Percentiles rank a stretch among this genome's conserved stretches.
Evolutionary conservation across 768 basidiomycete genomes (phyloP).

Genomic region (Russula abietina): DNA sequence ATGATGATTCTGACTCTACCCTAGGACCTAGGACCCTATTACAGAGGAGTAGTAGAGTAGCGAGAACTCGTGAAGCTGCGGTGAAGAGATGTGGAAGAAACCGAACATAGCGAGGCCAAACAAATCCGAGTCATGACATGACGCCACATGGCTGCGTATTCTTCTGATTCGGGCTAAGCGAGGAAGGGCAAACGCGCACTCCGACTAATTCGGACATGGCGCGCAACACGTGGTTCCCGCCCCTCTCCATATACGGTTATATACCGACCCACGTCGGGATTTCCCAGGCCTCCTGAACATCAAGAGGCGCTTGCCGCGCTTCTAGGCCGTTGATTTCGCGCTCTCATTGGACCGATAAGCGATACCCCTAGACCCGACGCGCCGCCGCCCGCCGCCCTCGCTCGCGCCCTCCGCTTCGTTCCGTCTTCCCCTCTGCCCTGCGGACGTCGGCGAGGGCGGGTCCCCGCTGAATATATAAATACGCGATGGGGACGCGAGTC

Average conservation of each 20-base stretch:
- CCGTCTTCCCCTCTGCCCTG: constrained; percentile 6
- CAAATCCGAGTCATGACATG: too few relatives aligned
- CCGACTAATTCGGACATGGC: not conserved
- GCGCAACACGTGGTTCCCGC: not conserved
- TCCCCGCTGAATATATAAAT: constrained; percentile 11
- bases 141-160: too few relatives aligned
- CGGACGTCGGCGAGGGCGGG: not conserved
- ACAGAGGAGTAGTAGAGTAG: too few relatives aligned
- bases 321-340: not conserved
- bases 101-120: too few relatives aligned
- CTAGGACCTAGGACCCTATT: too few relatives aligned
- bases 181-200: not conserved
- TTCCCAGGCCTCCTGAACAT: not conserved
- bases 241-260: not conserved
- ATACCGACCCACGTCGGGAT: not conserved
- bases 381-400: not conserved
- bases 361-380: not conserved
- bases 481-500: not conserved
- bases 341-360: constrained; percentile 6
- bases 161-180: not conserved
- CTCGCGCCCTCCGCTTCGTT: not conserved
- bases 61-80: too few relatives aligned
- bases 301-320: not conserved
- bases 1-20: too few relatives aligned
- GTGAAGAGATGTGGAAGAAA: too few relatives aligned